Evolutionary conservation across 805 yeast genomes (phyloP), one percentile per base, ranked within the genome.

Genomic region (Cyberlindnera petersonii): DNA sequence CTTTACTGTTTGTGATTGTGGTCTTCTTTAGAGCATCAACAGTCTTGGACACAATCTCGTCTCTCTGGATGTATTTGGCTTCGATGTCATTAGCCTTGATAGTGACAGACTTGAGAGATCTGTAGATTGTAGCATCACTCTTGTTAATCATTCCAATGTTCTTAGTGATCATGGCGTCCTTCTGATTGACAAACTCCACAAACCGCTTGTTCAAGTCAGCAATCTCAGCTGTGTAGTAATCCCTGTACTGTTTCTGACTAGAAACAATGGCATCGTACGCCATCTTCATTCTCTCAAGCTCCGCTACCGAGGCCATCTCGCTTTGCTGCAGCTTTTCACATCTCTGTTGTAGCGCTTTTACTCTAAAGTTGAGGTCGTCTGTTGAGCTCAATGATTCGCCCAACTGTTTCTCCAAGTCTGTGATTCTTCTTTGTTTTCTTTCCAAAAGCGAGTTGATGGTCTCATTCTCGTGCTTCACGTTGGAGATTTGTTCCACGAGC

Each of bases 391-490:
- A 51, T n/a, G 74, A 50, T 17, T 72, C 77, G 38, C 69, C 68
- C 40, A 72, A 59, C 47, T 76, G 77, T 28, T 61, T 65, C 56
- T 86, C 95, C 50, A 85, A 61, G 48, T 82, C 91, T 22, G 65
- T 52, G 19, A 84, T 72, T 37, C 86, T 66, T 36, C 89, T 68
- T 50, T 83, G 87, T 52, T 84, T 83, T 37, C 94, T 66, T 45
- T 73, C 76, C 42, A 86, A 61, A 46, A 84, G 63, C 1, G 87
- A 77, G 51, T 74, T 80, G 30, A 82, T 68, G 65, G 81, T 81
- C 47, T 84, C 88, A 50, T 81, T 81, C 52, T 86, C 91, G 57
- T 83, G 89, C 58, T 82, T 82, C 26, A 83, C 66, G 46, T 79
- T 79, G 22, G 86, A 77, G 44, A 80, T 60, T 58, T 79, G 84